Evolutionary conservation across 169 alveolate species (phyloP), one percentile per base, ranked within the genome.

Genomic region (Plasmodium berghei): DNA sequence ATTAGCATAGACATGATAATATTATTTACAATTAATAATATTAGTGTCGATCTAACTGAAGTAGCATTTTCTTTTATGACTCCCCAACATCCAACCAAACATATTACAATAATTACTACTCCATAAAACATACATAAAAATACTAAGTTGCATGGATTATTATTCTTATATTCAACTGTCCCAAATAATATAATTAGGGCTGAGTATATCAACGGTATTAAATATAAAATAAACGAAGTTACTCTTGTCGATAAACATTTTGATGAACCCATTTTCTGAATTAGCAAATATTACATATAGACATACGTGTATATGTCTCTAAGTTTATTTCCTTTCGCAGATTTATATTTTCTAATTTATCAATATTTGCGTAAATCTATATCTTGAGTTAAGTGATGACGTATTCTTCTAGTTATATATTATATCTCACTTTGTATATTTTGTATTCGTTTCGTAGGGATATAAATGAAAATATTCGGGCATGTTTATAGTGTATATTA

Each of bases 1-100:
- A 85, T 85, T 85, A 85, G 61, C 74, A 85, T 85, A 26, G 91
- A 70, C 91, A 85, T 85, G 42, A 85, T 85, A 14, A 85, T 85
- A 48, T 85, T 85, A 72, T 85, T 85, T 14, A 85, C 91, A 2
- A 85, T 85, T 85, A 85, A 85, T 5, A 85, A n/a, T 14, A 85
- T 34, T 58, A 85, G 45, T 42, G 91, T 85, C 2, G 91, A 85
- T 85, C 91, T 67, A 26, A 85, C 61, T 12, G 74, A 70, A 16
- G 87, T 70, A 20, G 73, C 91, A 71, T 70, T 69, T 42, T 85
- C 91, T 16, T 59, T 69, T 58, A 85, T 58, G 5, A 85, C 59
- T 49, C 91, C 91, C 22, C 49, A 59, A 52, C 80, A 85, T 14
- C 91, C 91, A 66, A 85, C 91, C 28, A 62, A 62, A 49, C 91